Percentiles rank a stretch among this genome's conserved stretches.
Conservation (phyloP, 768 basidiomycete genomes). For the Mycena rosella region DNA sequence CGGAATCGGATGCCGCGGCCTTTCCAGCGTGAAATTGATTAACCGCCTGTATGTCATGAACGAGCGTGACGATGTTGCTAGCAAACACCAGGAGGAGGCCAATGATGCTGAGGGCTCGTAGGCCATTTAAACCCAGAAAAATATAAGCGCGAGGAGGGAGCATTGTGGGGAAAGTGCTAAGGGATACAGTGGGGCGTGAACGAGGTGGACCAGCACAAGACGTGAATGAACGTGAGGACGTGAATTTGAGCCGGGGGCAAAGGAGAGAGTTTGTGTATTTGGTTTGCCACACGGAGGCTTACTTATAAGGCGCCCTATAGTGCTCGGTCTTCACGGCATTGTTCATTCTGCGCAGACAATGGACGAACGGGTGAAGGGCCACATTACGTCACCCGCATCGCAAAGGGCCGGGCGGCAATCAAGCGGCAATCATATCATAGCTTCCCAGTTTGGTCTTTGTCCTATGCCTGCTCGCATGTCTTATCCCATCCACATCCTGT, state of each 20-base stretch:
- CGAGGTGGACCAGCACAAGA: constrained; percentile 35
- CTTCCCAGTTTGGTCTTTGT: too few species aligned
- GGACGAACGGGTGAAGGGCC: too few species aligned
- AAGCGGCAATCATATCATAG: too few species aligned
- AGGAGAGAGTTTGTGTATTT: too few species aligned
- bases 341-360: too few species aligned
- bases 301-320: constrained; percentile 20
- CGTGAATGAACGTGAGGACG: constrained; percentile 38
- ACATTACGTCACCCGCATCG: too few species aligned
- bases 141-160: constrained; percentile 64
- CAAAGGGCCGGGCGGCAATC: too few species aligned
- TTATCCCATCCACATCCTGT: too few species aligned
- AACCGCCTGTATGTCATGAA: constrained; percentile 81
- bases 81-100: constrained; percentile 84
- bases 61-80: constrained; percentile 81
- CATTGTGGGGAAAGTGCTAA: constrained; percentile 43
- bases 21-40: constrained; percentile 70
- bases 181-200: constrained; percentile 32
- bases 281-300: constrained; percentile 1
- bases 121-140: constrained; percentile 84
- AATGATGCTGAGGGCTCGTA: constrained; percentile 85
- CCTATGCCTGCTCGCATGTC: too few species aligned
- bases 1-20: constrained; percentile 33
- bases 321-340: too few species aligned
- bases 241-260: constrained; percentile 28